Percentiles rank a stretch among this genome's conserved stretches.
These are phyloP conservation scores for Royoungia palumana DNA, from an alignment of 768 basidiomycete genomes.

Conservation along the genomic window DNA sequence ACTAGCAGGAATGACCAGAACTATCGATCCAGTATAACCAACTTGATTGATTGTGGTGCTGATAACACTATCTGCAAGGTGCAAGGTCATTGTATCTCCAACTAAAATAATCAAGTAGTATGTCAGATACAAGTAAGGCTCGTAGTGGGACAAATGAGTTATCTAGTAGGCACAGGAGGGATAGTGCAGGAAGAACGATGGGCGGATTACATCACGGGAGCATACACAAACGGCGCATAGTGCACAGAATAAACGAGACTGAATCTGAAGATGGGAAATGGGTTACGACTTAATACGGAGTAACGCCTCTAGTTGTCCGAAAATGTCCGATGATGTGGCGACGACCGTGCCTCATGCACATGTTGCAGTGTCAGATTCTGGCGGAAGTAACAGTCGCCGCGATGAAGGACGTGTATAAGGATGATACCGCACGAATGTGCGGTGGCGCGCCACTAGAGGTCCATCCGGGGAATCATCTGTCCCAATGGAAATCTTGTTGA, in stretches of 20 bases:
- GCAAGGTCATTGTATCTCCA: neutral
- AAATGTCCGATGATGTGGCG: too few relatives aligned
- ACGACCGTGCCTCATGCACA: neutral
- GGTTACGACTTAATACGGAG: neutral
- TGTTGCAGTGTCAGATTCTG: neutral
- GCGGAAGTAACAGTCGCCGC: slow-evolving; percentile 17
- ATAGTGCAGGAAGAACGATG: neutral
- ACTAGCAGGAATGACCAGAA: neutral
- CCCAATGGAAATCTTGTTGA: neutral
- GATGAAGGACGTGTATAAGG: slow-evolving; percentile 19
- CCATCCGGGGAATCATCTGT: slow-evolving; percentile 9
- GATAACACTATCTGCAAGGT: too few relatives aligned
- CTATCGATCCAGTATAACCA: too few relatives aligned
- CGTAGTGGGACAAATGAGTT: neutral
- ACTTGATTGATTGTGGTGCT: too few relatives aligned
- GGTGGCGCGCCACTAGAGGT: slow-evolving; percentile 10
- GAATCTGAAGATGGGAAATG: neutral
- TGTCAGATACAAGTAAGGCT: neutral
- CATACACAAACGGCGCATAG: neutral
- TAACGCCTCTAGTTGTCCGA: neutral
- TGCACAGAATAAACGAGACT: neutral
- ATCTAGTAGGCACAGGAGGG: slow-evolving; percentile 1
- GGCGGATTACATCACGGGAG: neutral
- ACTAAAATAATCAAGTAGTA: neutral
- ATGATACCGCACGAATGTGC: slow-evolving; percentile 5